A percentile compares a stretch with the other conserved stretches of the same genome.
Evolutionary conservation across 768 basidiomycete genomes (phyloP).

Genomic region (Boletus rufocinnamomeus): DNA sequence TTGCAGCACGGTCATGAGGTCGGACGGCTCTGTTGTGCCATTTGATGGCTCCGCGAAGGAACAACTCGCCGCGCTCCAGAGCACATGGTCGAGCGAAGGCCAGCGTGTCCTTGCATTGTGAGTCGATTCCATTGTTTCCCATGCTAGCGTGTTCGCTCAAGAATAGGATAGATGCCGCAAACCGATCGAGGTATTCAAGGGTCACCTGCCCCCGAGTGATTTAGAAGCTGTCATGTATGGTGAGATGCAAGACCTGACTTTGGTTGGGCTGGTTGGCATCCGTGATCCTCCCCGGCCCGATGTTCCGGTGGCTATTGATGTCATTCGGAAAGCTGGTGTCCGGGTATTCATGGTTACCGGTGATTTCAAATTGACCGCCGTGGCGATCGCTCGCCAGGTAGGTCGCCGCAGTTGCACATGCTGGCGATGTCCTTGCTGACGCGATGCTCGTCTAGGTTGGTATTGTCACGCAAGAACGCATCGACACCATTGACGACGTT

Average conservation of each 20-base stretch:
- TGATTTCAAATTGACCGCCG: constrained; percentile 55
- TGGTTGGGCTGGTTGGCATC: constrained; percentile 55
- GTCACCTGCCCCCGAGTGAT: constrained; percentile 30
- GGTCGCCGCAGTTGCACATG: constrained; percentile 10
- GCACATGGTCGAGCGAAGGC: constrained; percentile 47
- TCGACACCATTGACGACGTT: constrained; percentile 38
- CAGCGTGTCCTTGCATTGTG: constrained; percentile 55
- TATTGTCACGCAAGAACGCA: constrained; percentile 41
- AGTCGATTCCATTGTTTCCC: background rate
- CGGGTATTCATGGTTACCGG: constrained; percentile 60
- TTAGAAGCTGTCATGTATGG: constrained; percentile 42
- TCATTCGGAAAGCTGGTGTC: constrained; percentile 52
- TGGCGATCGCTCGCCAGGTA: constrained; percentile 51
- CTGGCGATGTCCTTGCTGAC: constrained; percentile 2
- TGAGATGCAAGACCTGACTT: constrained; percentile 42
- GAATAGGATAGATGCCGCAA: constrained; percentile 32
- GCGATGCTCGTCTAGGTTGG: constrained; percentile 35
- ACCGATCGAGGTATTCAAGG: constrained; percentile 27
- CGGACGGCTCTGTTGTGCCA: constrained; percentile 37
- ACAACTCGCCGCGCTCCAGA: constrained; percentile 34
- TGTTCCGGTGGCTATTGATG: constrained; percentile 46
- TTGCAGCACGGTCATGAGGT: constrained; percentile 38
- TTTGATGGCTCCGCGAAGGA: constrained; percentile 28
- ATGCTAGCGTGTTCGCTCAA: background rate
- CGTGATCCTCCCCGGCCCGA: constrained; percentile 57